Percentiles rank a stretch among this genome's conserved stretches.
Conservation (phyloP, 768 basidiomycete genomes). For the Leccinellum rugosiceps region DNA sequence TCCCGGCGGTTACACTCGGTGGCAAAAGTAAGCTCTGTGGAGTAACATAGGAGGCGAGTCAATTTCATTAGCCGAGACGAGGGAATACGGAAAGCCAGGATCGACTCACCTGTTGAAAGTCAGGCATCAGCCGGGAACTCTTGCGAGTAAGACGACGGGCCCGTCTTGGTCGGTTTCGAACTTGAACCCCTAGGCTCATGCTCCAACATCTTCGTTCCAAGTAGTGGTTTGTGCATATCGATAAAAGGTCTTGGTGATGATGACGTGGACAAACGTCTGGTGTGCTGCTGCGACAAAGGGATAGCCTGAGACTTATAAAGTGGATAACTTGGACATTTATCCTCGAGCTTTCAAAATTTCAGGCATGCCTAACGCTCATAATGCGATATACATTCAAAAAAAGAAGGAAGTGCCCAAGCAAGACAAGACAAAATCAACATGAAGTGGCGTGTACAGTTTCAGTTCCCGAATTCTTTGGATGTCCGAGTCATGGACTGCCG, state of each 20-base stretch:
- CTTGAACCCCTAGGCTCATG: background rate
- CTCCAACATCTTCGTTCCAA: background rate
- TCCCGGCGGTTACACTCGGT: background rate
- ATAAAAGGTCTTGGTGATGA: background rate
- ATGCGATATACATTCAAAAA: background rate
- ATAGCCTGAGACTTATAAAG: too few relatives aligned
- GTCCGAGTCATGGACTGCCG: background rate
- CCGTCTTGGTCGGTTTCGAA: background rate
- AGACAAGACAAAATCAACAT: background rate
- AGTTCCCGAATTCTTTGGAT: background rate
- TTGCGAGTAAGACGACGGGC: background rate
- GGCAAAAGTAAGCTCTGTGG: background rate
- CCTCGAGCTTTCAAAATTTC: background rate
- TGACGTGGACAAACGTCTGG: background rate
- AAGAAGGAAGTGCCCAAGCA: background rate
- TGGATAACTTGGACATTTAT: background rate
- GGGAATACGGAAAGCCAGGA: background rate
- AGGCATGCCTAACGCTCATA: background rate
- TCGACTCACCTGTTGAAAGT: background rate
- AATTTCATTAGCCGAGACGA: background rate
- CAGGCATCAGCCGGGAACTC: too few relatives aligned
- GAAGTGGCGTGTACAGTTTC: background rate
- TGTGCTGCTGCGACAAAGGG: too few relatives aligned
- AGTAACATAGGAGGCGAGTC: too few relatives aligned
- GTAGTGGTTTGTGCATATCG: background rate